Percentiles rank a stretch among this genome's conserved stretches.
phyloP scores from a whole-genome alignment of 2,329 filamentous ascomycete genomes.

The Colletotrichum tropicicola region DNA sequence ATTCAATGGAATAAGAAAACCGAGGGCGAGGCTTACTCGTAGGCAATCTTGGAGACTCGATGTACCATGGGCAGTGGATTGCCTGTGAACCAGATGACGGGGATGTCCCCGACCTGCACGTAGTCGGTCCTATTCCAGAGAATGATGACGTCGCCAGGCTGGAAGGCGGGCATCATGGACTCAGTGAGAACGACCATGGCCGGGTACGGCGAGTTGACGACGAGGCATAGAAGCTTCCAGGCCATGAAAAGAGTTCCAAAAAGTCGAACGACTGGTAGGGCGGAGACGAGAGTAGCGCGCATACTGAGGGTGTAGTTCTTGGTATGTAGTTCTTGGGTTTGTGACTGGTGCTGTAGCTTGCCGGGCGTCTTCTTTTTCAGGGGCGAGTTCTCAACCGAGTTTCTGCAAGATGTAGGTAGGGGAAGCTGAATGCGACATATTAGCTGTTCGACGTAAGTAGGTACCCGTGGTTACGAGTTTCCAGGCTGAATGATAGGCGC shows the following conservation, averaged over 20 bases:
- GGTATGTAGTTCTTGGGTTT: background rate
- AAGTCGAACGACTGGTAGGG: background rate
- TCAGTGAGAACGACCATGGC: background rate
- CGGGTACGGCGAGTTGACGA: background rate
- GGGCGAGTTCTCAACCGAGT: too few relatives aligned
- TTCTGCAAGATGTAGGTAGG: too few relatives aligned
- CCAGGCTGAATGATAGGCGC: too few relatives aligned
- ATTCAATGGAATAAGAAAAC: too few relatives aligned
- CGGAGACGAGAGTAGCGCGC: background rate
- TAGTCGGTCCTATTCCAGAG: background rate
- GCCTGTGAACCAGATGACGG: background rate
- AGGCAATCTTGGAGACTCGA: background rate
- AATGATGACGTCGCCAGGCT: background rate
- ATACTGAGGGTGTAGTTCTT: background rate
- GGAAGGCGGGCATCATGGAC: background rate
- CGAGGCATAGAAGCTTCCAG: background rate
- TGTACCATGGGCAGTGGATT: background rate
- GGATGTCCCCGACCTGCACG: background rate
- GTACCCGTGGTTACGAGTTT: too few relatives aligned
- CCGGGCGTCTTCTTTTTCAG: background rate
- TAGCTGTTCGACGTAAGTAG: too few relatives aligned
- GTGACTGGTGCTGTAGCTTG: background rate
- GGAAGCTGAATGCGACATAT: too few relatives aligned
- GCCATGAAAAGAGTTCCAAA: background rate
- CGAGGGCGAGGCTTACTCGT: too few relatives aligned